Base-by-base conservation (phyloP, 306 rosid species). In the Mimosa pudica region DNA sequence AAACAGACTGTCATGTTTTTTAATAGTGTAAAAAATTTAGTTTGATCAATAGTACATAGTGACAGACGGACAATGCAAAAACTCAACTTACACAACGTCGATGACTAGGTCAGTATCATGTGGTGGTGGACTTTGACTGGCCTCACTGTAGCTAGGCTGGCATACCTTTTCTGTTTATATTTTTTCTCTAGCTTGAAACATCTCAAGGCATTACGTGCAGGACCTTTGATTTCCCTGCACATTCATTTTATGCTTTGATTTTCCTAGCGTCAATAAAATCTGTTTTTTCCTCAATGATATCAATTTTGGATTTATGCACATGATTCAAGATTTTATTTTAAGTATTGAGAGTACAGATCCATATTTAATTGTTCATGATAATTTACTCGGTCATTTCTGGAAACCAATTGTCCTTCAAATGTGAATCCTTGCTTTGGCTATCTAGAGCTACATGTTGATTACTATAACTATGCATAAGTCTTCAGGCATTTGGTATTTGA, bases 251-350 rank as follows among this genome's bases (percentile, higher is more conserved):
- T 69, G 46, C 48, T 17, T 80, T 33, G 44, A 44, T 76, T 52
- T 79, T 75, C 9, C 38, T 66, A 72, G 75, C 32, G 77, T 51
- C 69, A 18, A 72, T 73, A 17, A 55, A 52, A 68, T 73, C 68
- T 77, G 10, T 60, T 51, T 66, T 47, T 76, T 44, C 69, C 44
- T 71, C 66, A 20, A 47, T 42, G 12, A 48, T 66, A 61, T 80
- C 54, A 77, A 71, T 44, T 80, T 45, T 20, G 71, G 75, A 46
- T 57, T 73, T 60, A 66, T 55, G 77, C 62, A 36, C 6, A 5
- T 52, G 17, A 45, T 66, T 41, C 62, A 6, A 71, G 69, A 76
- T 70, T 76, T 38, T 38, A 38, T 38, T 38, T 38, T 38, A 38
- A 38, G 4, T 38, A 38, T 38, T 38, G 42, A 38, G 42, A 38